Evolutionary conservation across 1,139 yeast species (phyloP), one percentile per base, ranked within the genome.

Genomic region (Magnusiomyces paraingens): DNA sequence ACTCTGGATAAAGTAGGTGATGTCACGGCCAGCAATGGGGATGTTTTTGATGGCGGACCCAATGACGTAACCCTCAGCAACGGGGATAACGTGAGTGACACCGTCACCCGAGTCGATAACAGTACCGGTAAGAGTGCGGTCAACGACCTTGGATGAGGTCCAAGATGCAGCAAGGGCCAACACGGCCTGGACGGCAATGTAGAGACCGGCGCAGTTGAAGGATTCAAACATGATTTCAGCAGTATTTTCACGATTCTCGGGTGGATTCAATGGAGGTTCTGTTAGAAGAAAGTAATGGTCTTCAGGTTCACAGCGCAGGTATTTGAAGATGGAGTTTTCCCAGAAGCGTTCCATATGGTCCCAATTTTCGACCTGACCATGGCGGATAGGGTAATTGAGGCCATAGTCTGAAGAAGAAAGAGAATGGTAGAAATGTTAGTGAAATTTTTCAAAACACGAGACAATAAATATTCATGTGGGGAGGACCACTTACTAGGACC

Each of bases 291-390:
- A 93, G 70, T 89, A 89, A 67, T 93, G 99, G 71, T 93, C 99
- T 70, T 93, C 99, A 6, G 99, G 99, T 71, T 93, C 99, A 69
- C 98, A 90, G 71, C 97, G 82, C 65, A 93, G 79, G 70, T 93
- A 93, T 73, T 93, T 91, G 76, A 93, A 93, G 66, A 93, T 91
- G 47, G 96, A 88, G 66, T 87, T 87, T 69, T 93, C 98, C 99
- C 99, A 93, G 71, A 90, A 91, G 68, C 99, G 79, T 71, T 93
- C 99, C 99, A 93, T 93, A 69, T 93, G 97, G 73, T 94, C 99
- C 99, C 99, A 93, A 69, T 93, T 90, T 70, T 93, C 99, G 61
- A 93, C 85, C 73, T 93, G 99, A 21, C 99, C 99, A 67, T 93
- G 99, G 70, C 88, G 86, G 60, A 93, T 89, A 17, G 99, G 99